Conservation (phyloP, 2,329 filamentous ascomycete species). For the Trichoderma lentiforme region DNA sequence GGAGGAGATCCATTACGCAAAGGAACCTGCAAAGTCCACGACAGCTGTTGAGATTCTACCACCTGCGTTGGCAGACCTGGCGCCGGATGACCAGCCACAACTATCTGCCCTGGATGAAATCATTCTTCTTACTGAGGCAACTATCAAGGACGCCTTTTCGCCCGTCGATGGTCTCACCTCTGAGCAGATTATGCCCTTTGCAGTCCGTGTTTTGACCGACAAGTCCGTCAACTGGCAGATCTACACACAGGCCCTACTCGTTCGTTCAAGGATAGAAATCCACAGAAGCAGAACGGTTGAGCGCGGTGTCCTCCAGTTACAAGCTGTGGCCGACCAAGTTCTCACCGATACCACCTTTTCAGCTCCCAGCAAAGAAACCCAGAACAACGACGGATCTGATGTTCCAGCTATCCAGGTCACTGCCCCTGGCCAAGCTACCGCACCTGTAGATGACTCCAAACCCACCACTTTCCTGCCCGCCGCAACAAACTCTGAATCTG, state of each 20-base stretch:
- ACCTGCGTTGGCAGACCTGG: slow-evolving; percentile 57
- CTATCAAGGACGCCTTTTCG: slow-evolving; percentile 82
- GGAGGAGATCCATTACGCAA: slow-evolving; percentile 78
- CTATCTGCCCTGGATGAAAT: slow-evolving; percentile 83
- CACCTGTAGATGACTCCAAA: slow-evolving; percentile 33
- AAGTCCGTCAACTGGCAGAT: slow-evolving; percentile 97
- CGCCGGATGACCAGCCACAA: slow-evolving; percentile 77
- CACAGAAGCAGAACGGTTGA: slow-evolving; percentile 86
- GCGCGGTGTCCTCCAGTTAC: slow-evolving; percentile 84
- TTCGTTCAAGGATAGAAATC: slow-evolving; percentile 85
- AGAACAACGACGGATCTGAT: slow-evolving; percentile 26
- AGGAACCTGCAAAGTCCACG: slow-evolving; percentile 41
- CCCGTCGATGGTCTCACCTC: slow-evolving; percentile 80
- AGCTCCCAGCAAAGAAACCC: slow-evolving; percentile 28
- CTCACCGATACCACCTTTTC: slow-evolving; percentile 70
- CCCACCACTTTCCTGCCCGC: slow-evolving; percentile 79
- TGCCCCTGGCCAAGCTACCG: slow-evolving; percentile 32
- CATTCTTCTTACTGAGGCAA: slow-evolving; percentile 81
- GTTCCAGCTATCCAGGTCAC: slow-evolving; percentile 48
- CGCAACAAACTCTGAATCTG: slow-evolving; percentile 71
- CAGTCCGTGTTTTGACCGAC: slow-evolving; percentile 79
- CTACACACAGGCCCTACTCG: slow-evolving; percentile 88
- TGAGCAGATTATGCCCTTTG: slow-evolving; percentile 92
- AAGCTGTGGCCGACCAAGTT: slow-evolving; percentile 93
- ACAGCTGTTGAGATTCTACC: slow-evolving; percentile 50